Evolutionary conservation across 768 basidiomycete species (phyloP), one percentile per base, ranked within the genome.

Genomic region (Cubamyces lactineus): DNA sequence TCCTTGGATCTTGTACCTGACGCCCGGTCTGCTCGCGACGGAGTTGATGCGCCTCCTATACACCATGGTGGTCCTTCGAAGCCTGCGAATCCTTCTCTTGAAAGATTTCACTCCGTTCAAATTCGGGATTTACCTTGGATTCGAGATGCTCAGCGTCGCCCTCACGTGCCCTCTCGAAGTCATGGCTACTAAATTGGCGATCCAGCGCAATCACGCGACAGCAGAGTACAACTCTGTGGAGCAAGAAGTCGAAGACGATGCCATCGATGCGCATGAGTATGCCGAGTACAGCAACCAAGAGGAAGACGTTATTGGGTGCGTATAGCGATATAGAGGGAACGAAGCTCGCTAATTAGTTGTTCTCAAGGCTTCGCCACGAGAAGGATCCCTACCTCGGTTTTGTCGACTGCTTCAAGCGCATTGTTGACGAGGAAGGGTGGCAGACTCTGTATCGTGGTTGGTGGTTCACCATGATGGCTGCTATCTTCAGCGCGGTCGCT

Each of bases 271-370:
- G 1, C 73, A 77, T 5, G 89, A 91, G 65, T 94, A 85, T 66
- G 79, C 84, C 21, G 89, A 91, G 66, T 94, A 85, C 66, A 79
- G 84, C 24, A 89, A 87, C 16, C 74, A 78, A 5, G 86, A 89
- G 26, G 92, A 94, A 69, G 92, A 94, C 66, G 92, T 94, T 17
- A 92, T 94, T 64, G 91, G 91, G 89, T 90, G 66, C 53, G 86
- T 71, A 26, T 40, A 26, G 45, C 48, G 30, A 52, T 49, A 19
- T 15, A 5, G 21, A 6, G 11, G 26, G 2, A 2, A 9, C 38
- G 6, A 40, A 15, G 1, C 13, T 38, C 12, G 24, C 65, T 63
- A 48, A 42, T 56, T 15, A 34, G 11, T 11, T 11, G 11, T 34
- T 4, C 5, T 34, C 34, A 57, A 91, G 90, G 12, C 76, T 93